Conservation (phyloP, 805 yeast genomes). For the Candida insectorum region DNA sequence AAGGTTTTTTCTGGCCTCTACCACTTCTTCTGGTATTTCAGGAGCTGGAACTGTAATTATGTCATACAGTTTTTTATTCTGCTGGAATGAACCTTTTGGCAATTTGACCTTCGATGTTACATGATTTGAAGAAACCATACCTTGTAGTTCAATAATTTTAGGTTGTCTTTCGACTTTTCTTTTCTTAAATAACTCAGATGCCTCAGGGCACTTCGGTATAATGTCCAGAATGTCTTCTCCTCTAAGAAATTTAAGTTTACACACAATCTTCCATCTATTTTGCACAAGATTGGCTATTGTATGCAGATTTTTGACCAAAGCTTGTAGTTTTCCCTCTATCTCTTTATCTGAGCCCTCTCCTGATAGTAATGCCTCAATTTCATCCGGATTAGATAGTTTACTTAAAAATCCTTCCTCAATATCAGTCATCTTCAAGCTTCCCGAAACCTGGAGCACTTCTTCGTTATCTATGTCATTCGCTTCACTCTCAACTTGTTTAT, state of each 20-base stretch:
- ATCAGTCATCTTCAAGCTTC: not conserved
- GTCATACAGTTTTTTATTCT: conserved; percentile 71
- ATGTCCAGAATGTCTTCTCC: too few relatives aligned
- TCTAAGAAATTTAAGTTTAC: conserved; percentile 51
- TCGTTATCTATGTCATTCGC: not conserved
- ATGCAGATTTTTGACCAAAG: not conserved
- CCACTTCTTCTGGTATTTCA: conserved; percentile 36
- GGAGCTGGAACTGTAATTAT: conserved; percentile 94
- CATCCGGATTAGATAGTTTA: not conserved
- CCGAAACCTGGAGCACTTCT: not conserved
- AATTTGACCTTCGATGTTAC: conserved; percentile 50
- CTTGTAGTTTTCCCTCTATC: not conserved
- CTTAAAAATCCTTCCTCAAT: not conserved
- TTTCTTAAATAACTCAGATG: conserved; percentile 2
- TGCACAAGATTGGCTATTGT: conserved; percentile 2
- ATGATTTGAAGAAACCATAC: conserved; percentile 51
- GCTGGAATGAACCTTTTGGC: conserved; percentile 82
- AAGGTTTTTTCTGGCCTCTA: conserved; percentile 34
- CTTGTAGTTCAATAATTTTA: conserved; percentile 64
- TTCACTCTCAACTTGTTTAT: not conserved
- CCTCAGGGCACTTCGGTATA: conserved; percentile 3
- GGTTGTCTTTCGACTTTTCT: conserved; percentile 50
- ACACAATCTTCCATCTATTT: conserved; percentile 37
- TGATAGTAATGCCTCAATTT: not conserved
- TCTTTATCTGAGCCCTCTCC: too few relatives aligned